phyloP scores from a whole-genome alignment of 139 green algal genomes.

The Limnomonas spitsbergensis region DNA sequence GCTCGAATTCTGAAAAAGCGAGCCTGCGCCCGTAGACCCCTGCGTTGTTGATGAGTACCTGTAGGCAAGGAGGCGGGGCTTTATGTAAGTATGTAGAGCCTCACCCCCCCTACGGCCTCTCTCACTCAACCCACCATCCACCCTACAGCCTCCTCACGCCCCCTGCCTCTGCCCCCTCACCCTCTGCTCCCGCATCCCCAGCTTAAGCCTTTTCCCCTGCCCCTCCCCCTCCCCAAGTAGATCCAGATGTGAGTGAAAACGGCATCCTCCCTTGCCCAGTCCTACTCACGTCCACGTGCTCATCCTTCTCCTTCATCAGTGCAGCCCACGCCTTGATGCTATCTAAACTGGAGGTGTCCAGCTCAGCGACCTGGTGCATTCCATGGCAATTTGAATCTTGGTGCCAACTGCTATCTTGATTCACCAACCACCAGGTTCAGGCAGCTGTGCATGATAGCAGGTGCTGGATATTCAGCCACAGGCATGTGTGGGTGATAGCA shows the following conservation, averaged over 20 bases:
- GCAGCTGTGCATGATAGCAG: too few relatives aligned
- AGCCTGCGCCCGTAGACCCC: conserved; percentile 35
- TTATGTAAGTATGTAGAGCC: not conserved
- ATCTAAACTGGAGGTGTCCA: not conserved
- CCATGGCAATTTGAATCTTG: too few relatives aligned
- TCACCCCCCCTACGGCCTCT: not conserved
- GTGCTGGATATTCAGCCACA: too few relatives aligned
- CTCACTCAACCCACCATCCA: not conserved
- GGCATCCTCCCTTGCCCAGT: not conserved
- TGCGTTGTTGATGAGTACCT: conserved; percentile 53
- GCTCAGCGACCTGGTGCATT: too few relatives aligned
- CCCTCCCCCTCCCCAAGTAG: too few relatives aligned
- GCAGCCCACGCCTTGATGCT: not conserved
- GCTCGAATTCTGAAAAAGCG: conserved; percentile 18
- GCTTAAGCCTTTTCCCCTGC: not conserved
- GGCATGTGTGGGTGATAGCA: too few relatives aligned
- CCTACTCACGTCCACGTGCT: not conserved
- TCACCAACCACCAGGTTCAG: too few relatives aligned
- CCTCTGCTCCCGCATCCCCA: not conserved
- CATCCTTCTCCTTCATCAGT: not conserved
- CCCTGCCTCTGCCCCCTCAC: not conserved
- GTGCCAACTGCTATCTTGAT: too few relatives aligned
- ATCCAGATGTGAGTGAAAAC: not conserved
- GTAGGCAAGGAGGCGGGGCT: not conserved
- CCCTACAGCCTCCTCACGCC: not conserved